Evolutionary conservation across 176 grass and related monocot species (phyloP).

Genomic region (Luzula sylvatica): DNA sequence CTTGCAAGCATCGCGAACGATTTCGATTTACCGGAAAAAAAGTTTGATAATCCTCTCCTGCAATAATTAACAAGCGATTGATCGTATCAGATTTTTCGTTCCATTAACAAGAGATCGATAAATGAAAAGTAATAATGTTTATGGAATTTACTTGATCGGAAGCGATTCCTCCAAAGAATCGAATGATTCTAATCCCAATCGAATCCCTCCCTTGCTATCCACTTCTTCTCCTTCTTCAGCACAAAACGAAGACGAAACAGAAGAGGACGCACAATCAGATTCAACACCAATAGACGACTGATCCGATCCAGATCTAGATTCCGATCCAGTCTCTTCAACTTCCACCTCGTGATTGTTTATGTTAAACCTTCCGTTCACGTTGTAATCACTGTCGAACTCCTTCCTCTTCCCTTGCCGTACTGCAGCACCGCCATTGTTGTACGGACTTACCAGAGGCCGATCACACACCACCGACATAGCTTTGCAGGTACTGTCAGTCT

Average conservation of each 20-base stretch:
- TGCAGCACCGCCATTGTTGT: background rate
- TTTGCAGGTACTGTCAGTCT: no score
- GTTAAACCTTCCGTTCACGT: conserved; percentile 7
- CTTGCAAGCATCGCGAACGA: conserved; percentile 84
- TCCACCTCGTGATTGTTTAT: background rate
- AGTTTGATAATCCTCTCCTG: conserved; percentile 89
- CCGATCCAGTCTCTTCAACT: background rate
- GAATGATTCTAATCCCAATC: conserved; percentile 17
- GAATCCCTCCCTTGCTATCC: background rate
- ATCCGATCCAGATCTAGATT: conserved; percentile 11
- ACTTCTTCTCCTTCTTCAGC: conserved; percentile 19
- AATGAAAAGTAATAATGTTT: background rate
- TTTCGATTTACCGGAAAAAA: conserved; percentile 92
- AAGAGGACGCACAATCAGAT: conserved; percentile 18
- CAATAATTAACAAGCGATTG: background rate
- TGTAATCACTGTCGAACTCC: conserved; percentile 1
- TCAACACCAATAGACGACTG: conserved; percentile 24
- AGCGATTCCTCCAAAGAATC: conserved; percentile 32
- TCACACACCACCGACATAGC: conserved; percentile 7
- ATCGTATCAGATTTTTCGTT: background rate
- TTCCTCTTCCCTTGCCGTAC: conserved; percentile 10
- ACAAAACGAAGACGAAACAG: conserved; percentile 6
- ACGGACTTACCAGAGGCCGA: background rate
- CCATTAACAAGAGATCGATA: background rate
- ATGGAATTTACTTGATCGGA: conserved; percentile 26